phyloP scores from a whole-genome alignment of 306 rosid genomes.

The Cicer chorassanicum region DNA sequence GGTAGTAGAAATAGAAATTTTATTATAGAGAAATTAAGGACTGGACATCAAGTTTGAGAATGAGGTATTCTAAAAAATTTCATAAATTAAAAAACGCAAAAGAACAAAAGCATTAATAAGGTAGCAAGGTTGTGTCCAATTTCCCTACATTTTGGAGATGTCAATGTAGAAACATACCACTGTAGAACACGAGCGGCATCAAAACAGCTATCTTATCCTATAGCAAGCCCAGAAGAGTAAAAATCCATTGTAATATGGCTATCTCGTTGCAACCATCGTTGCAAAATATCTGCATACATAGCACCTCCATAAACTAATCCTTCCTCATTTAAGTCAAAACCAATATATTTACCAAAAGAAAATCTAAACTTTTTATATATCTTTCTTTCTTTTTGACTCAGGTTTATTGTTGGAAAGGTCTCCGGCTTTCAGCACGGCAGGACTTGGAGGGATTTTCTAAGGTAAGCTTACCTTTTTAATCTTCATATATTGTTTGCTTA shows the following conservation, averaged over 20 bases:
- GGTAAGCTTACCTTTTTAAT: constrained; percentile 50
- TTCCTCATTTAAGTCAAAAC: constrained; percentile 1
- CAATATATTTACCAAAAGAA: constrained; percentile 10
- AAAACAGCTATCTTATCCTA: not conserved
- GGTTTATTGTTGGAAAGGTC: constrained; percentile 99
- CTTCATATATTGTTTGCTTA: constrained; percentile 17
- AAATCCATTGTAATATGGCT: not conserved
- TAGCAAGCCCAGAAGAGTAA: not conserved
- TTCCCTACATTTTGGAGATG: too few species aligned
- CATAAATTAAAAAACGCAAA: too few species aligned
- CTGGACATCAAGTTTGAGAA: too few species aligned
- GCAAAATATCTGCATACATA: not conserved
- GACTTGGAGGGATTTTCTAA: constrained; percentile 96
- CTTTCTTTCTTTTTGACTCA: constrained; percentile 49
- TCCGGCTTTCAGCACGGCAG: constrained; percentile 91
- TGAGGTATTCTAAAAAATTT: too few species aligned
- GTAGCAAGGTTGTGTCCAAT: too few species aligned
- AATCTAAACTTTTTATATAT: constrained; percentile 7
- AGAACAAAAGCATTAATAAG: too few species aligned
- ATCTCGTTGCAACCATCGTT: not conserved
- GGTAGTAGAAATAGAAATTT: too few species aligned
- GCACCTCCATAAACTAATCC: not conserved
- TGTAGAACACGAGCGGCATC: not conserved
- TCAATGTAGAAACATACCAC: too few species aligned
- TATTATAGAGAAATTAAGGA: too few species aligned